Percentiles rank a stretch among this genome's conserved stretches.
These are phyloP conservation scores for Fusarium hainanense DNA, from an alignment of 2,329 filamentous ascomycete species.

Conservation along the genomic window DNA sequence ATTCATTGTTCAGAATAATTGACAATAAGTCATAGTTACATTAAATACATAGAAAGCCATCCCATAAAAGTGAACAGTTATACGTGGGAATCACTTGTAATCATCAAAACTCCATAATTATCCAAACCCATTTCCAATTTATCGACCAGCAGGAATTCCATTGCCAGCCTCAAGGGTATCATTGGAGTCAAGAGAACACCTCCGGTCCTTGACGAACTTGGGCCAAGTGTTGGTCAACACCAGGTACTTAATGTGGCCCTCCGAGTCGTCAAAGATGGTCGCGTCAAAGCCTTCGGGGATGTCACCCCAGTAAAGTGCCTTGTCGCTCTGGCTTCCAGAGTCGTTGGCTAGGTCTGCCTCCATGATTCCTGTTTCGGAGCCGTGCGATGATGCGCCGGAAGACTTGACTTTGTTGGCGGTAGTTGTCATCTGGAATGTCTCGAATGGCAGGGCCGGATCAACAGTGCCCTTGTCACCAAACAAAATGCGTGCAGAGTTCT, in stretches of 20 bases:
- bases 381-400: constrained; percentile 30
- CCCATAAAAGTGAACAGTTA: background rate
- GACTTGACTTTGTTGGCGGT: constrained; percentile 37
- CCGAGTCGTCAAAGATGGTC: constrained; percentile 69
- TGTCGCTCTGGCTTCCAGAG: constrained; percentile 37
- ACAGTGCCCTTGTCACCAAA: constrained; percentile 54
- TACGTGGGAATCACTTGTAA: constrained; percentile 29
- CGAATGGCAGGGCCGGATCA: constrained; percentile 59
- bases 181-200: constrained; percentile 49
- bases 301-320: constrained; percentile 54
- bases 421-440: constrained; percentile 42
- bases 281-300: constrained; percentile 64
- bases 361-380: constrained; percentile 44
- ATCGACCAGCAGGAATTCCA: constrained; percentile 10
- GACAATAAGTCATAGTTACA: constrained; percentile 11
- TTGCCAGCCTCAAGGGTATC: constrained; percentile 40
- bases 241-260: constrained; percentile 72
- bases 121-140: background rate
- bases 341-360: constrained; percentile 13
- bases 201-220: constrained; percentile 58
- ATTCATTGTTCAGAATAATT: constrained; percentile 12
- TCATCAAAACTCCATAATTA: constrained; percentile 34
- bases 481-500: constrained; percentile 60
- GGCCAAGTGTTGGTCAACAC: constrained; percentile 11
- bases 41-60: constrained; percentile 31